phyloP scores from a whole-genome alignment of 768 basidiomycete genomes.

The Strobilomyces confusus region DNA sequence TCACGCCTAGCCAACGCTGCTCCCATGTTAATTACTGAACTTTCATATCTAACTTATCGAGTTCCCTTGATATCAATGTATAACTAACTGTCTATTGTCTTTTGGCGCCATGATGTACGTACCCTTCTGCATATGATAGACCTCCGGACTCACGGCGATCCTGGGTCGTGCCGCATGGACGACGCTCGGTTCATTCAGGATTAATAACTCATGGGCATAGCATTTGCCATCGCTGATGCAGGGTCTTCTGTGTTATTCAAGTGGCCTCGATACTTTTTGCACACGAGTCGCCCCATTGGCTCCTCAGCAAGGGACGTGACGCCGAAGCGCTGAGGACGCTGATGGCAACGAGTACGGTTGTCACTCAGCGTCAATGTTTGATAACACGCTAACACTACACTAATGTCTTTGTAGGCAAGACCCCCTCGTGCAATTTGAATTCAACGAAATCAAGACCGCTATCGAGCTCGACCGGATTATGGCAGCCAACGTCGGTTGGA shows the following conservation, averaged over 20 bases:
- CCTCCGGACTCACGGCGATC: not conserved
- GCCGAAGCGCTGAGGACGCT: slow-evolving; percentile 65
- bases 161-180: slow-evolving; percentile 71
- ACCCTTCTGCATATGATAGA: not conserved
- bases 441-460: slow-evolving; percentile 75
- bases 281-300: slow-evolving; percentile 84
- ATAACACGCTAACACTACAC: too few species aligned
- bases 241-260: slow-evolving; percentile 63
- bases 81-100: slow-evolving; percentile 87
- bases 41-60: slow-evolving; percentile 83
- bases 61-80: slow-evolving; percentile 73
- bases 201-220: slow-evolving; percentile 71
- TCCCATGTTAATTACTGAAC: slow-evolving; percentile 79
- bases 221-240: slow-evolving; percentile 76
- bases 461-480: slow-evolving; percentile 64
- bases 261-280: slow-evolving; percentile 60
- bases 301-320: slow-evolving; percentile 71
- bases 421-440: slow-evolving; percentile 69
- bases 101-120: slow-evolving; percentile 73
- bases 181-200: slow-evolving; percentile 75
- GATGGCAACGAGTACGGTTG: slow-evolving; percentile 63
- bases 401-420: slow-evolving; percentile 39
- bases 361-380: too few species aligned
- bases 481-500: slow-evolving; percentile 61
- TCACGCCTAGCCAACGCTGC: slow-evolving; percentile 55